Percentiles rank a stretch among this genome's conserved stretches.
Evolutionary conservation across 2,329 filamentous ascomycete genomes (phyloP).

Genomic region (Coniochaeta sp.): DNA sequence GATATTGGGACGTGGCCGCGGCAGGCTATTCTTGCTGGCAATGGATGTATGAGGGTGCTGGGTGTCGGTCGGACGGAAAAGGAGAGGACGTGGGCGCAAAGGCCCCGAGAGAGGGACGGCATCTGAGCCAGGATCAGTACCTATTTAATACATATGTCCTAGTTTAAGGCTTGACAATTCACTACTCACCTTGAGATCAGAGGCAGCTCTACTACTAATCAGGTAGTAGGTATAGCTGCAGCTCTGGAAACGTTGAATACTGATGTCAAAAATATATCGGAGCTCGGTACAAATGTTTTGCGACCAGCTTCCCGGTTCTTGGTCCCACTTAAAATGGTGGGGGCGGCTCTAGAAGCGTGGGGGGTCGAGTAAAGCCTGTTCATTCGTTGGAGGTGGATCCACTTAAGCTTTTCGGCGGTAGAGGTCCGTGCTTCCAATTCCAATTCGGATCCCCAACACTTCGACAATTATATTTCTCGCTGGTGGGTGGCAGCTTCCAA

Average conservation of each 20-base stretch:
- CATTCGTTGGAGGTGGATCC: not conserved
- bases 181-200: not conserved
- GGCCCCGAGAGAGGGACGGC: conserved; percentile 26
- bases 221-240: not conserved
- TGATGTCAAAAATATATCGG: conserved; percentile 5
- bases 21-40: conserved; percentile 1
- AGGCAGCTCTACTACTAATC: not conserved
- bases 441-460: conserved; percentile 3
- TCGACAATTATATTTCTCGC: not conserved
- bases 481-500: not conserved
- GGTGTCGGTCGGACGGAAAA: conserved; percentile 12
- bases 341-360: not conserved
- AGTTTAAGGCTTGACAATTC: no score
- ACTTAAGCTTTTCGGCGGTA: not conserved
- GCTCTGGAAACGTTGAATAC: not conserved
- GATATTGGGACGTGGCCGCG: not conserved
- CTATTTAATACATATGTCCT: not conserved
- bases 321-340: not conserved
- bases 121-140: conserved; percentile 14
- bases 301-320: conserved; percentile 1
- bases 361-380: not conserved
- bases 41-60: conserved; percentile 6
- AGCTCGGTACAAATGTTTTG: conserved; percentile 6
- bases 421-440: not conserved
- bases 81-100: conserved; percentile 13